These are phyloP conservation scores for Lodderomyces oxycetoniae DNA, from an alignment of 1,139 yeast genomes.

Conservation along the genomic window DNA sequence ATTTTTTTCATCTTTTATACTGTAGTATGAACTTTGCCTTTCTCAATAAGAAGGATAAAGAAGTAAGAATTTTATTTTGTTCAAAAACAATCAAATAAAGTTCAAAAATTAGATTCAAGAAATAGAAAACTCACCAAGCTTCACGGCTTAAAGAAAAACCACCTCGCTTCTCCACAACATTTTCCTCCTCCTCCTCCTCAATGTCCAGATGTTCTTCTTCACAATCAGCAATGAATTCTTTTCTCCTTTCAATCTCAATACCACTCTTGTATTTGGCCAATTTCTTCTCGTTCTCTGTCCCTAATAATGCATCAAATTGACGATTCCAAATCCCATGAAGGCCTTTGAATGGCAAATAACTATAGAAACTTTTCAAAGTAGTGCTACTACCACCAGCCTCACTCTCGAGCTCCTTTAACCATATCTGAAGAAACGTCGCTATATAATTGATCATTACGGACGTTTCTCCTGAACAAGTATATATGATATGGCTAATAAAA, in stretches of 20 bases:
- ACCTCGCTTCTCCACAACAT: slow-evolving; percentile 1
- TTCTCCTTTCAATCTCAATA: slow-evolving; percentile 19
- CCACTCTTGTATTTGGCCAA: slow-evolving; percentile 20
- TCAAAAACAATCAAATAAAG: too few relatives aligned
- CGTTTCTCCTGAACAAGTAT: slow-evolving; percentile 22
- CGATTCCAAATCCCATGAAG: slow-evolving; percentile 27
- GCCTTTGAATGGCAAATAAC: slow-evolving; percentile 4
- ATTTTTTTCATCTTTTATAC: too few relatives aligned
- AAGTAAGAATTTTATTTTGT: too few relatives aligned
- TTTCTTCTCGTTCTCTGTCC: slow-evolving; percentile 12
- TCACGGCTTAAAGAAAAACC: too few relatives aligned
- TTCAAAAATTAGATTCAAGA: too few relatives aligned
- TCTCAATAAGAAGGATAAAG: too few relatives aligned
- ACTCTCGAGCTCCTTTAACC: neutral
- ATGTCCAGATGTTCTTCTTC: slow-evolving; percentile 2
- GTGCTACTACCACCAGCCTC: neutral
- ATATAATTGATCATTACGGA: slow-evolving; percentile 3
- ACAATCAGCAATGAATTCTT: slow-evolving; percentile 17
- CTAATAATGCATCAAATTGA: slow-evolving; percentile 20
- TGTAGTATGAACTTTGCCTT: too few relatives aligned
- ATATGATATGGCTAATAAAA: slow-evolving; percentile 27
- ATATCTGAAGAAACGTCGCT: slow-evolving; percentile 1
- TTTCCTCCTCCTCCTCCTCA: slow-evolving; percentile 1
- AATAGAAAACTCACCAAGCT: too few relatives aligned
- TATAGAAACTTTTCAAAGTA: neutral